phyloP scores from a whole-genome alignment of 139 green algal genomes.

The Edaphochlamys debaryana region DNA sequence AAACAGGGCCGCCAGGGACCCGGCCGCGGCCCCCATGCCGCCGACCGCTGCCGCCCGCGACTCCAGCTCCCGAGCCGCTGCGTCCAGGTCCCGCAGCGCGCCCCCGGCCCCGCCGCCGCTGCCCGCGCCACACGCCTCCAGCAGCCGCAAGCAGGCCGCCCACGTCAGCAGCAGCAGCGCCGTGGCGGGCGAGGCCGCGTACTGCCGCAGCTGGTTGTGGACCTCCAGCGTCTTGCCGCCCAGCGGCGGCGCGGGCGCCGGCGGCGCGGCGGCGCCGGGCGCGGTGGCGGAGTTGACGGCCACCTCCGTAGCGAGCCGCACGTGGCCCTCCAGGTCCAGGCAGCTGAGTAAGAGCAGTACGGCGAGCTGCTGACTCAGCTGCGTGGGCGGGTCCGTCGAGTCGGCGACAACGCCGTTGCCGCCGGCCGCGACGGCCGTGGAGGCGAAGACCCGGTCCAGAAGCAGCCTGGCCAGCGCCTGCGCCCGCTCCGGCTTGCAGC shows the following conservation, averaged over 20 bases:
- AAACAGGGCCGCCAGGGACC: not conserved
- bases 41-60: not conserved
- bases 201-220: slow-evolving; percentile 46
- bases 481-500: slow-evolving; percentile 57
- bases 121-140: not conserved
- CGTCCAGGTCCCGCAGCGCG: slow-evolving; percentile 23
- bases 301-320: not conserved
- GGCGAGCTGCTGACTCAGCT: slow-evolving; percentile 30
- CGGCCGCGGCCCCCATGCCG: slow-evolving; percentile 6
- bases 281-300: not conserved
- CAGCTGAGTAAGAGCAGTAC: slow-evolving; percentile 60
- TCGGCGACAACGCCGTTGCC: not conserved
- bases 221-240: slow-evolving; percentile 51
- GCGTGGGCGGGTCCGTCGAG: not conserved
- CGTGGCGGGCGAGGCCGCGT: slow-evolving; percentile 25
- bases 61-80: slow-evolving; percentile 19
- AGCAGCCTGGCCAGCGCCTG: slow-evolving; percentile 63
- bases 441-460: slow-evolving; percentile 50
- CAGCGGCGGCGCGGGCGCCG: slow-evolving; percentile 33
- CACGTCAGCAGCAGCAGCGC: slow-evolving; percentile 49
- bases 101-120: not conserved
- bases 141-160: slow-evolving; percentile 32
- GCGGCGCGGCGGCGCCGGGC: not conserved
- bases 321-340: slow-evolving; percentile 55
- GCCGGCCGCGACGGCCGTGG: not conserved